These are phyloP conservation scores for Mycosphaerella sp. DNA, from an alignment of 2,329 filamentous ascomycete species.

Conservation along the genomic window DNA sequence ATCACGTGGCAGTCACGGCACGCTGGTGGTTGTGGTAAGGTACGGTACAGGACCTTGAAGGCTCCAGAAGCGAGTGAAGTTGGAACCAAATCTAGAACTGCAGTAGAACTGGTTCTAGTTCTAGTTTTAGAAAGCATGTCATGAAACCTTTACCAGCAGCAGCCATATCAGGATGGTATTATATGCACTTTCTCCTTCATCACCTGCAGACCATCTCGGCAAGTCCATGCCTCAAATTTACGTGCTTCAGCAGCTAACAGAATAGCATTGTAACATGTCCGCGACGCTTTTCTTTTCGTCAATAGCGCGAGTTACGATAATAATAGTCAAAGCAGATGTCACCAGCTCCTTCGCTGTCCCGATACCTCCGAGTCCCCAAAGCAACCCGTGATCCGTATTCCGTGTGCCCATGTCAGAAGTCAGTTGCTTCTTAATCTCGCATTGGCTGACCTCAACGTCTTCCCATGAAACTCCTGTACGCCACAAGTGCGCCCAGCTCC, in stretches of 20 bases:
- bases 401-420: conserved; percentile 1
- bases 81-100: neutral
- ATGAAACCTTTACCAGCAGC: neutral
- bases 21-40: too few species aligned
- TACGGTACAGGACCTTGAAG: neutral
- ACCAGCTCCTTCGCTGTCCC: conserved; percentile 14
- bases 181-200: conserved; percentile 1
- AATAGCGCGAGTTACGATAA: conserved; percentile 3
- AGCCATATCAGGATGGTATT: neutral
- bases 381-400: neutral
- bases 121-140: neutral
- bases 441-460: conserved; percentile 1
- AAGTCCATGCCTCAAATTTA: neutral
- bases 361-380: conserved; percentile 1
- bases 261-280: neutral
- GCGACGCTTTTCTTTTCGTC: conserved; percentile 12
- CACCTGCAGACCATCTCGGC: neutral
- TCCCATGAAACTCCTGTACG: conserved; percentile 9
- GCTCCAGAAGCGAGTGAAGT: neutral
- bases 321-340: conserved; percentile 1
- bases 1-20: too few species aligned
- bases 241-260: neutral
- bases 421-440: conserved; percentile 8
- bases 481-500: neutral
- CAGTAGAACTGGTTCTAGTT: neutral